Conservation (phyloP, 306 rosid genomes). For the Dryas octopetala region DNA sequence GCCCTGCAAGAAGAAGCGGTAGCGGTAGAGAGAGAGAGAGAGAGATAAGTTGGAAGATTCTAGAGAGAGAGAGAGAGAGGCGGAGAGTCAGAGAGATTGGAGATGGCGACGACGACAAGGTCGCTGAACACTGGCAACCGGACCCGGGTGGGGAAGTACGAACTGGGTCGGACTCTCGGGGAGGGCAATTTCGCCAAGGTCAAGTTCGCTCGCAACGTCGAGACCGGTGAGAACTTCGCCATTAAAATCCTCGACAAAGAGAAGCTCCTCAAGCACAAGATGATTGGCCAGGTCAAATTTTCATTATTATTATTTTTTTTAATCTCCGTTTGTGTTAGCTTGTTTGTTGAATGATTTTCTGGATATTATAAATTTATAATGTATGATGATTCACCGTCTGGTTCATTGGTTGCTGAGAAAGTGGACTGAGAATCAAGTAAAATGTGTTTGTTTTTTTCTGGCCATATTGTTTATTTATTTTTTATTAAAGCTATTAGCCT, state of each 20-base stretch:
- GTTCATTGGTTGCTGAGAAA: conserved; percentile 11
- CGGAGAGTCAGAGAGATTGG: not conserved
- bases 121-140: conserved; percentile 24
- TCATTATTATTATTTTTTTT: not conserved
- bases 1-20: conserved; percentile 94
- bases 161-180: conserved; percentile 82
- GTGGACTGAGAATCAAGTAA: not conserved
- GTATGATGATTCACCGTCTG: not conserved
- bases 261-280: conserved; percentile 83
- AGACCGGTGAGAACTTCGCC: conserved; percentile 62
- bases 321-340: not conserved
- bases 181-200: conserved; percentile 96
- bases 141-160: conserved; percentile 78
- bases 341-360: not conserved
- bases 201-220: conserved; percentile 67
- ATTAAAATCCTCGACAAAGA: conserved; percentile 86
- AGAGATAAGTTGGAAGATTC: conserved; percentile 9
- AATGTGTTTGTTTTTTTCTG: not conserved
- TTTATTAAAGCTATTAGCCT: no score
- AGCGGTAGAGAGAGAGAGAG: conserved; percentile 11
- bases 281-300: conserved; percentile 69
- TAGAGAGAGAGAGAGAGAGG: conserved; percentile 13
- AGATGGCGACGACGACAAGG: conserved; percentile 43
- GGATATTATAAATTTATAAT: not conserved
- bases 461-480: no score